Evolutionary conservation across 305 asterid species (phyloP).

Genomic region (Ilex paraguariensis): DNA sequence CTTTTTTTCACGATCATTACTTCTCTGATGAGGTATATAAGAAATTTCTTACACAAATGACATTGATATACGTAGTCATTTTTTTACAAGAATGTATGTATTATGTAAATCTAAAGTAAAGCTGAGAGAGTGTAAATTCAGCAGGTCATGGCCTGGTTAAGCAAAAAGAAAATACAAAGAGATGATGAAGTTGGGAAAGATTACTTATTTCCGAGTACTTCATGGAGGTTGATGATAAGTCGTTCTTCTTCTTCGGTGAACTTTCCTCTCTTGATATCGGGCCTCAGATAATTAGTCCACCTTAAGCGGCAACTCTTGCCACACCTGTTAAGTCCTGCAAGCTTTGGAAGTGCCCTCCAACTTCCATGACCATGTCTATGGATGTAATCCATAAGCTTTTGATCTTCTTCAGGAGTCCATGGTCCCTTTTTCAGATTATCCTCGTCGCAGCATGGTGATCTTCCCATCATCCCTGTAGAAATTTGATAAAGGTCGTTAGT

Average conservation of each 20-base stretch:
- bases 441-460: background rate
- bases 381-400: no score
- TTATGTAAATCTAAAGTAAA: no score
- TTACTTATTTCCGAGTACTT: conserved; percentile 39
- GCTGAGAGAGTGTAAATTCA: background rate
- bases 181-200: background rate
- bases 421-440: background rate
- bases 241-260: conserved; percentile 30
- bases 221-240: conserved; percentile 35
- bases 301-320: conserved; percentile 40
- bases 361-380: no score
- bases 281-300: background rate
- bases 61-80: no score
- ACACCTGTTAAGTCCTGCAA: conserved; percentile 39
- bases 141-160: background rate
- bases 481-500: no score
- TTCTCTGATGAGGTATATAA: no score
- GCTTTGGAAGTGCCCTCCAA: conserved; percentile 20
- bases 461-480: background rate
- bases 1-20: no score
- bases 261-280: conserved; percentile 16
- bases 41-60: no score
- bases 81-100: no score
- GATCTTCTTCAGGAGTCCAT: no score
- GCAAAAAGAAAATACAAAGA: background rate